Evolutionary conservation across 345 rosid genomes (phyloP).

Genomic region (Lumnitzera racemosa): DNA sequence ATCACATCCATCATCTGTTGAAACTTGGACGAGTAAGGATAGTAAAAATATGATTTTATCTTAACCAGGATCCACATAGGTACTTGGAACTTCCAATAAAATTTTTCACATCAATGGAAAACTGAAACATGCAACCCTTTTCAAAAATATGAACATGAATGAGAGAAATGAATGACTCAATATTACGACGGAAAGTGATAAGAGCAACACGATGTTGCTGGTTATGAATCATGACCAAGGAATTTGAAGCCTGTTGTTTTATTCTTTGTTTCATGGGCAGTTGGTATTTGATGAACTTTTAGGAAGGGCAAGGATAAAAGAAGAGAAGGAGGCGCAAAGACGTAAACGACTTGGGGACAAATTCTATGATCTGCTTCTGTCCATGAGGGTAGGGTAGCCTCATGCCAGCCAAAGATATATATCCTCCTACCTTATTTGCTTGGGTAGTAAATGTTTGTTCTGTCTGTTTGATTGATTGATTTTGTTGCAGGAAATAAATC

Average conservation of each 20-base stretch:
- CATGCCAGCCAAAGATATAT: not conserved
- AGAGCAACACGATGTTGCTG: no score
- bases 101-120: no score
- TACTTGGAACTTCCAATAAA: no score
- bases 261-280: conserved; percentile 30
- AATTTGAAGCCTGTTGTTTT: conserved; percentile 1
- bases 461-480: conserved; percentile 16
- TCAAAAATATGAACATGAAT: no score
- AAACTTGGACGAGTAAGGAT: no score
- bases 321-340: conserved; percentile 85
- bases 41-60: no score
- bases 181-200: no score
- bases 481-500: conserved; percentile 57
- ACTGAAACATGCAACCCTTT: no score
- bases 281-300: conserved; percentile 69
- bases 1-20: no score
- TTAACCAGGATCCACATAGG: no score
- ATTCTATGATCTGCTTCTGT: conserved; percentile 28
- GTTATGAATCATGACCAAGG: conserved; percentile 6
- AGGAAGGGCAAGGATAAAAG: conserved; percentile 77
- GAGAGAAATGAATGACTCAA: no score
- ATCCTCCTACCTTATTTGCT: not conserved
- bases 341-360: conserved; percentile 59
- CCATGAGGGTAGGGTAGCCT: conserved; percentile 32
- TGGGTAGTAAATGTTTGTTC: not conserved